Conservation (phyloP, 345 rosid genomes). For the Rhodamnia argentea region DNA sequence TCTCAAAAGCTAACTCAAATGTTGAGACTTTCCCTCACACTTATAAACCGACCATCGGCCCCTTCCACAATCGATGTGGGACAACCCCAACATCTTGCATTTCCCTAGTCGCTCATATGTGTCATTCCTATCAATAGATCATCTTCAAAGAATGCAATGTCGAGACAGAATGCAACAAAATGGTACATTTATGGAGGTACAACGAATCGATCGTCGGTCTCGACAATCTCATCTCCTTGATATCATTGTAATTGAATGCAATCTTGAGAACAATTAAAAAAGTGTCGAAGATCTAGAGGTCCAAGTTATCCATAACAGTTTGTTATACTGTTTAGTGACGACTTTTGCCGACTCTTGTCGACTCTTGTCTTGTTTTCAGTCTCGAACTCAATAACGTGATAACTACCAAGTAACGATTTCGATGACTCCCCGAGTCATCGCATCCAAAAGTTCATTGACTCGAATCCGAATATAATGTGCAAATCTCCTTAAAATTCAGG, state of each 20-base stretch:
- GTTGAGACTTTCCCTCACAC: too few species aligned
- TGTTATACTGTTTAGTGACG: not conserved
- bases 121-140: not conserved
- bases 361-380: not conserved
- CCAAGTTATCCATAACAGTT: not conserved
- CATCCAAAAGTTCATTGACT: not conserved
- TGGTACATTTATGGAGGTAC: not conserved
- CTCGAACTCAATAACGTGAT: not conserved
- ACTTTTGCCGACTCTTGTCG: not conserved
- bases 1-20: too few species aligned
- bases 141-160: not conserved
- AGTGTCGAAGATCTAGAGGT: not conserved
- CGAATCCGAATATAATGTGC: not conserved
- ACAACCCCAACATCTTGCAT: too few species aligned
- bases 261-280: not conserved
- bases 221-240: not conserved
- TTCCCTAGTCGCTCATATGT: not conserved
- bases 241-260: not conserved
- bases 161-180: not conserved
- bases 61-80: too few species aligned
- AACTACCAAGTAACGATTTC: not conserved
- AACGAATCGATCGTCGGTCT: not conserved
- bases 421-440: rapidly evolving
- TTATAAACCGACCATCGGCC: too few species aligned
- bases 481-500: not conserved